Percentiles rank a stretch among this genome's conserved stretches.
phyloP scores from a whole-genome alignment of 805 yeast genomes.

The Wickerhamiella parazyma region DNA sequence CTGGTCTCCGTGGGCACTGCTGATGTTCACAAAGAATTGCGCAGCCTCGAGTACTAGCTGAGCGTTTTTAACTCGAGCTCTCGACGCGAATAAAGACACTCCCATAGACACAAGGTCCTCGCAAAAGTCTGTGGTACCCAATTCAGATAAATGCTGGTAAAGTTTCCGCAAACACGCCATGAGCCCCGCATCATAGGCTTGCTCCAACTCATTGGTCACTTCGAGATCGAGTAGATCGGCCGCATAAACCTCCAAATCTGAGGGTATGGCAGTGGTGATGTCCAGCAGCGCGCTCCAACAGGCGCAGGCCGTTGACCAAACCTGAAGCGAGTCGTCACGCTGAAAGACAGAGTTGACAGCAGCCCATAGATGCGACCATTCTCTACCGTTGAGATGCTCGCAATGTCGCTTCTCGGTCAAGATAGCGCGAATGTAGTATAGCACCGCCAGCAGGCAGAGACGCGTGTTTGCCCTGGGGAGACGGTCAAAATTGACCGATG shows the following conservation, averaged over 20 bases:
- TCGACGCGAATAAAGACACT: not conserved
- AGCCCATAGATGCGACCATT: constrained; percentile 3
- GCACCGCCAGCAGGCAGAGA: not conserved
- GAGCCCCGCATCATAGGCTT: constrained; percentile 1
- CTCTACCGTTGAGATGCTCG: constrained; percentile 3
- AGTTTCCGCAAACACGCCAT: constrained; percentile 1
- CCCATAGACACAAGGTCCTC: not conserved
- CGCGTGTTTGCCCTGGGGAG: not conserved
- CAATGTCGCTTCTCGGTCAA: not conserved
- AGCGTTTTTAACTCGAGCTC: not conserved
- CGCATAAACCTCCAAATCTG: not conserved
- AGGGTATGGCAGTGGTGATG: not conserved
- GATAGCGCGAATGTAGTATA: not conserved
- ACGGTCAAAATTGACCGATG: not conserved
- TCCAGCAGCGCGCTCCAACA: constrained; percentile 2
- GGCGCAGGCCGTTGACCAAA: not conserved
- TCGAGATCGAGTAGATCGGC: not conserved
- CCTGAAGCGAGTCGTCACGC: not conserved
- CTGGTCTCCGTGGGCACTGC: not conserved
- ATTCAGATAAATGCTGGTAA: not conserved
- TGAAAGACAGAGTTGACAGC: not conserved
- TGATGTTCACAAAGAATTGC: not conserved
- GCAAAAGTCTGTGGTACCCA: not conserved
- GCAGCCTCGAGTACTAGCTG: constrained; percentile 1
- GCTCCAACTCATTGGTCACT: not conserved